Evolutionary conservation across 1,284 basidiomycete genomes (phyloP).

Genomic region (Malassezia sympodialis): DNA sequence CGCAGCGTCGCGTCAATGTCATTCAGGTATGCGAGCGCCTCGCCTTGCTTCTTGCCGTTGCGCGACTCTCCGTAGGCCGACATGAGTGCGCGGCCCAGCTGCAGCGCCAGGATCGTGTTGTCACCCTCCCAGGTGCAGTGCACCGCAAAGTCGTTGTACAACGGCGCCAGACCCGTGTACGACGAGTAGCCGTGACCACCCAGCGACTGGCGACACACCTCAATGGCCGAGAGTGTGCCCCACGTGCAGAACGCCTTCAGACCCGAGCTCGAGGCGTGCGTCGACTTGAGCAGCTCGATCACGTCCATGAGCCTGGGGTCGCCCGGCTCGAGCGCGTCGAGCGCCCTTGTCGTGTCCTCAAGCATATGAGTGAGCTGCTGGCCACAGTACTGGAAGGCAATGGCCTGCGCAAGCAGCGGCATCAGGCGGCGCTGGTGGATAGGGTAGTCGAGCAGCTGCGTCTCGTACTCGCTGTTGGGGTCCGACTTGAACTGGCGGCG

Average conservation of each 20-base stretch:
- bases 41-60: slow-evolving; percentile 50
- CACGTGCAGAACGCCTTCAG: slow-evolving; percentile 58
- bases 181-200: slow-evolving; percentile 57
- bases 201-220: slow-evolving; percentile 54
- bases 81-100: slow-evolving; percentile 54
- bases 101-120: slow-evolving; percentile 54
- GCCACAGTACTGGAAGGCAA: slow-evolving; percentile 55
- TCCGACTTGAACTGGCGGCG: slow-evolving; percentile 53
- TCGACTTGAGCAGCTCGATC: slow-evolving; percentile 55
- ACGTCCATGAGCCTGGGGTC: slow-evolving; percentile 42
- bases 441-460: slow-evolving; percentile 56
- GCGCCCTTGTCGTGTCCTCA: slow-evolving; percentile 51
- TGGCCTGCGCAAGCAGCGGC: slow-evolving; percentile 54
- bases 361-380: slow-evolving; percentile 49
- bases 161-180: slow-evolving; percentile 54
- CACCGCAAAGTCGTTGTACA: slow-evolving; percentile 53
- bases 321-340: slow-evolving; percentile 53
- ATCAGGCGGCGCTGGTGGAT: slow-evolving; percentile 57
- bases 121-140: slow-evolving; percentile 55
- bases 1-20: slow-evolving; percentile 48
- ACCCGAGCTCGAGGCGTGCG: slow-evolving; percentile 55
- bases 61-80: slow-evolving; percentile 52
- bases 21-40: slow-evolving; percentile 52
- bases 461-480: slow-evolving; percentile 49
- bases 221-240: slow-evolving; percentile 55